Evolutionary conservation across 768 basidiomycete species (phyloP), one percentile per base, ranked within the genome.

Genomic region (Daedalea quercina): DNA sequence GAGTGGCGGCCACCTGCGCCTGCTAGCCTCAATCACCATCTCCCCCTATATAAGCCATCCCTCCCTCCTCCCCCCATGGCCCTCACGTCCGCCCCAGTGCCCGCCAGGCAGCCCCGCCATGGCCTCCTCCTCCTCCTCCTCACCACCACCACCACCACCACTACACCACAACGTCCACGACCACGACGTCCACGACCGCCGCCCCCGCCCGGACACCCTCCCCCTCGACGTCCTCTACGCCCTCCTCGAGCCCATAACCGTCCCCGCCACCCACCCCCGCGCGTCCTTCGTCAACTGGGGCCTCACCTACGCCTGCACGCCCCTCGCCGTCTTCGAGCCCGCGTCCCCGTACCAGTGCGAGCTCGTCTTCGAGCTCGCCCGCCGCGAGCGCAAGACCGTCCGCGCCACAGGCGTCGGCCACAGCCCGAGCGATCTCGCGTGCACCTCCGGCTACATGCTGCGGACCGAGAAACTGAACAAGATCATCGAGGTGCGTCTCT

Each of bases 371-470:
- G 89, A 90, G 63, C 81, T 93, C 23, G 93, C 94, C 0, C 74
- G 84, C 17, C 73, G 87, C 41, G 82, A 93, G 64, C 71, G 77
- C 15, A 82, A 79, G 63, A 74, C 78, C 20, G 75, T 98, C 31
- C 82, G 93, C 51, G 87, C 90, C 0, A 87, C 84, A 12, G 96
- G 93, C 12, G 83, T 91, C 15, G 95, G 94, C 1, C 94, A 97
- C 70, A 90, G 87, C 53, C 95, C 95, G 22, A 89, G 85, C 63
- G 95, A 99, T 71, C 76, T 98, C 47, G 89, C 91, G 0, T 97
- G 93, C 70, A 96, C 94, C 0, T 78, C 73, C 48, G 90, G 84
- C 11, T 94, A 81, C 71, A 87, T 97, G 83, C 70, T 98, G 52
- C 77, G 87, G 50, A 89, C 89, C 54, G 82, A 82, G 41, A 80